Percentiles rank a stretch among this genome's conserved stretches.
These are phyloP conservation scores for Cystobasidium tubakii DNA, from an alignment of 768 basidiomycete genomes.

Conservation along the genomic window DNA sequence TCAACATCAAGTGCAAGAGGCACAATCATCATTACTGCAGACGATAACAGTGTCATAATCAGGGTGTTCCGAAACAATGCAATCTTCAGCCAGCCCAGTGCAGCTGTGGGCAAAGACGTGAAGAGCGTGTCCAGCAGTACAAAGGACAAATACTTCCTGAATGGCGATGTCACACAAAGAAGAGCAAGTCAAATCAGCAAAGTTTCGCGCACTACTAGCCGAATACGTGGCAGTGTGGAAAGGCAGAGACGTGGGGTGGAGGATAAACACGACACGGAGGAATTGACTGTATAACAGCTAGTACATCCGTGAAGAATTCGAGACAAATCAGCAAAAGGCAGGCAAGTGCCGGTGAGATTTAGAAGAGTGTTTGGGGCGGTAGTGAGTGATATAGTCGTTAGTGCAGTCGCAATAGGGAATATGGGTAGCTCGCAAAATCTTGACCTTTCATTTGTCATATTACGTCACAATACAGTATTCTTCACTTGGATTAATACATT, in stretches of 20 bases:
- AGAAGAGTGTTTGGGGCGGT: too few species aligned
- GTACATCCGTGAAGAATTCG: too few species aligned
- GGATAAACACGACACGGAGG: neutral
- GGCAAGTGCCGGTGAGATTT: too few species aligned
- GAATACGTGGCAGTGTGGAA: neutral
- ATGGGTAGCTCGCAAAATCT: too few species aligned
- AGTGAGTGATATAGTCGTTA: too few species aligned
- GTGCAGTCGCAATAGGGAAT: too few species aligned
- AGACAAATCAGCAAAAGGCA: too few species aligned
- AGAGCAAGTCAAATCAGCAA: conserved; percentile 9
- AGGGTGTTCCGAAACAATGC: conserved; percentile 5
- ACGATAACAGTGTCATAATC: conserved; percentile 31
- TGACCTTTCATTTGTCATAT: too few species aligned
- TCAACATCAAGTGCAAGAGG: conserved; percentile 13
- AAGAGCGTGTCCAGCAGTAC: neutral
- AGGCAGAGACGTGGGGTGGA: neutral
- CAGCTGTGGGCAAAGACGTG: neutral
- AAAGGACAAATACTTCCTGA: neutral
- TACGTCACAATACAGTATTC: too few species aligned
- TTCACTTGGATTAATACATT: too few species aligned
- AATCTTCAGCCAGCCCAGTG: neutral
- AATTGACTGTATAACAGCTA: neutral
- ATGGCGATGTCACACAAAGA: neutral
- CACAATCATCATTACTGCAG: conserved; percentile 26
- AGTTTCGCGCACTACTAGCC: conserved; percentile 1